Evolutionary conservation across 1,139 yeast genomes (phyloP).

Genomic region (Scheffersomyces titani): DNA sequence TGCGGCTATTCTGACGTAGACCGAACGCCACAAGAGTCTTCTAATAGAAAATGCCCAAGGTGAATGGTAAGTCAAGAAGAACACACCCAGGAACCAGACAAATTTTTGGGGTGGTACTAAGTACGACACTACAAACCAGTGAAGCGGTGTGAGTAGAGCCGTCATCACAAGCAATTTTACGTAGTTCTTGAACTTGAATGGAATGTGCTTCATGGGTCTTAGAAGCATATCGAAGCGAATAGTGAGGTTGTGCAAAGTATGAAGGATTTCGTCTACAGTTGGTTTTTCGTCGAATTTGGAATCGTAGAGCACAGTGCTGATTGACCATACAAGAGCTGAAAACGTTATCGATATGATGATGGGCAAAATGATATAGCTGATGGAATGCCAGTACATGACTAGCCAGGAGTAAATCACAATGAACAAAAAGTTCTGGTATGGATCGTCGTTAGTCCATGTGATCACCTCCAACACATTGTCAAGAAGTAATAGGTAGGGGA

Average conservation of each 20-base stretch:
- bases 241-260: conserved; percentile 51
- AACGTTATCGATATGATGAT: conserved; percentile 32
- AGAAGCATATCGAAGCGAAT: conserved; percentile 46
- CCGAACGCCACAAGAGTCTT: conserved; percentile 56
- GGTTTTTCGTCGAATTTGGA: conserved; percentile 49
- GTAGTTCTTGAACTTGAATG: conserved; percentile 26
- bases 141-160: conserved; percentile 48
- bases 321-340: conserved; percentile 48
- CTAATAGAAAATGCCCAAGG: conserved; percentile 55
- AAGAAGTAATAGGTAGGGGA: conserved; percentile 48
- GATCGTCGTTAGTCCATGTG: conserved; percentile 60
- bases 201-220: conserved; percentile 39
- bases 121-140: conserved; percentile 36
- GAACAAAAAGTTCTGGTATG: conserved; percentile 48
- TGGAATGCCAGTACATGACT: conserved; percentile 47
- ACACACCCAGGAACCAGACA: conserved; percentile 39
- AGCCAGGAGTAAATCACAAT: conserved; percentile 40
- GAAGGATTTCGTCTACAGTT: conserved; percentile 57
- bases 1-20: conserved; percentile 42
- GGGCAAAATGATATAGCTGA: conserved; percentile 42
- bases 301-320: conserved; percentile 45
- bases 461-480: conserved; percentile 47
- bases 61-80: conserved; percentile 51
- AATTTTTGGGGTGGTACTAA: conserved; percentile 38
- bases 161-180: conserved; percentile 34